A percentile compares a stretch with the other conserved stretches of the same genome.
phyloP scores from a whole-genome alignment of 2,329 filamentous ascomycete genomes.

The Epichloe amarillans region DNA sequence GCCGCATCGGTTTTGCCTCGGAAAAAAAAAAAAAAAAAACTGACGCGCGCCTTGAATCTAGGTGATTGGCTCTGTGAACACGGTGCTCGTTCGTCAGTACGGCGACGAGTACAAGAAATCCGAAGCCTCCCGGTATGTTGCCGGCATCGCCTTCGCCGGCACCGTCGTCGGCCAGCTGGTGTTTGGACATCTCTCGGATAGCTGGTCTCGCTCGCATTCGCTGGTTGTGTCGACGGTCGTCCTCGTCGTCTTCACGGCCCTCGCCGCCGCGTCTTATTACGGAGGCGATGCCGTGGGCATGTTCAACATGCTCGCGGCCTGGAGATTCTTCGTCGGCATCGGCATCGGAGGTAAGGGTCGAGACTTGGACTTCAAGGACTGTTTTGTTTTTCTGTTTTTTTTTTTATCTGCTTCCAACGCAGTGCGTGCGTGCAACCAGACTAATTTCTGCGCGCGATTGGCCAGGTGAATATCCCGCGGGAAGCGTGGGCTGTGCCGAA shows the following conservation, averaged over 20 bases:
- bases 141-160: constrained; percentile 73
- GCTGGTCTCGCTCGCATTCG: constrained; percentile 73
- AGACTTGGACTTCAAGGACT: too few species aligned
- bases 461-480: constrained; percentile 61
- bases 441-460: too few species aligned
- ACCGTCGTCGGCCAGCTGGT: constrained; percentile 71
- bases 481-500: constrained; percentile 65
- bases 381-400: too few species aligned
- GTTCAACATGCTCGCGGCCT: constrained; percentile 64
- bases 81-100: constrained; percentile 59
- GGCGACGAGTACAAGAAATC: constrained; percentile 54
- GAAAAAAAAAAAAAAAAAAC: too few species aligned
- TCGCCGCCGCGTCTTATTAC: constrained; percentile 65
- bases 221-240: constrained; percentile 72
- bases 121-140: constrained; percentile 57
- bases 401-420: too few species aligned
- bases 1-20: too few species aligned
- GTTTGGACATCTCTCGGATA: constrained; percentile 71
- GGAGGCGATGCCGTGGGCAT: constrained; percentile 57
- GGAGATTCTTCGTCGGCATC: constrained; percentile 69
- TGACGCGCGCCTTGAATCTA: constrained; percentile 15
- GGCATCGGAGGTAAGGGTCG: constrained; percentile 51
- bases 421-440: too few species aligned
- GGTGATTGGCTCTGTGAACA: constrained; percentile 82
- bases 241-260: constrained; percentile 70